Evolutionary conservation across 129 eudicot genomes (phyloP).

Genomic region (Deinandra increscens): DNA sequence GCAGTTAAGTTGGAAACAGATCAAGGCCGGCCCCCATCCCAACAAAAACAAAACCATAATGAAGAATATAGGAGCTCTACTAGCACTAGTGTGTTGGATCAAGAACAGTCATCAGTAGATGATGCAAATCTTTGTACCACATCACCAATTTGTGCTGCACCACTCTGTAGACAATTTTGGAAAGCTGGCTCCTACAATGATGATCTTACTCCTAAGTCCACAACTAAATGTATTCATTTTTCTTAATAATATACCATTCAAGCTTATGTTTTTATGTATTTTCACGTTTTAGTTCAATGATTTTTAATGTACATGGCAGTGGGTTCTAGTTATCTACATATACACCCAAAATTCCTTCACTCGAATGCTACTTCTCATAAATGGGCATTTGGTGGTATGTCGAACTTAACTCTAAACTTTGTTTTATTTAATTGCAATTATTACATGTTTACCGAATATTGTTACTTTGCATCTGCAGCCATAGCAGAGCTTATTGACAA

Average conservation of each 20-base stretch:
- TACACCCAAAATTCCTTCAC: constrained; percentile 67
- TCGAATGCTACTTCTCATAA: constrained; percentile 78
- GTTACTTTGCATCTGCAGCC: constrained; percentile 44
- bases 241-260: background rate
- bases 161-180: constrained; percentile 91
- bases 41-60: constrained; percentile 23
- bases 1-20: constrained; percentile 41
- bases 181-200: constrained; percentile 81
- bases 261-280: background rate
- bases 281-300: constrained; percentile 14
- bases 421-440: background rate
- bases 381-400: constrained; percentile 79
- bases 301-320: constrained; percentile 32
- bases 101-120: constrained; percentile 46
- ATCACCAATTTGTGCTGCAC: constrained; percentile 69
- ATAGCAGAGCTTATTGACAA: constrained; percentile 69
- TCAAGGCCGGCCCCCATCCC: constrained; percentile 18
- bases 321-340: constrained; percentile 46
- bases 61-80: constrained; percentile 53
- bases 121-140: constrained; percentile 56
- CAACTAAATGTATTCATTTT: constrained; percentile 37
- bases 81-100: constrained; percentile 42
- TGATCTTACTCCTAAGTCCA: constrained; percentile 44
- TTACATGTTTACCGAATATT: constrained; percentile 11
- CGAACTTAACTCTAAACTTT: background rate